Evolutionary conservation across 164 flowering plant species (phyloP).

Genomic region (Liquidambar formosana): DNA sequence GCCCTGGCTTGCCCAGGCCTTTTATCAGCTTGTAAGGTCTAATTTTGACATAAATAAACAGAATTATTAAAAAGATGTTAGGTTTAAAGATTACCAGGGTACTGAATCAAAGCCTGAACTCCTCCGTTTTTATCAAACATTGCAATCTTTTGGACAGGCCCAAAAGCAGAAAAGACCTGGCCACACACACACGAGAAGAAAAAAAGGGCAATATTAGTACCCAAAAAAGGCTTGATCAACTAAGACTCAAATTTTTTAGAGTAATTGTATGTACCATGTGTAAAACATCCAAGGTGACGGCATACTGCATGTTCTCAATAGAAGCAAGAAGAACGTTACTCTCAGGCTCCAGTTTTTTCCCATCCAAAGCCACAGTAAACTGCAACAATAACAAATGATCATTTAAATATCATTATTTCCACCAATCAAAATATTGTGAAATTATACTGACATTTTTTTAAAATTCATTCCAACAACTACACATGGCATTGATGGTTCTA

Average conservation of each 20-base stretch:
- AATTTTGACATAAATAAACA: neutral
- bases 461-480: too few species aligned
- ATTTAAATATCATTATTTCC: too few species aligned
- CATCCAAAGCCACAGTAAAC: conserved; percentile 67
- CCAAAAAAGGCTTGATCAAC: neutral
- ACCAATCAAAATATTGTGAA: too few species aligned
- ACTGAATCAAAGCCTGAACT: conserved; percentile 88
- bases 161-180: conserved; percentile 94
- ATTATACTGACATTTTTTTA: too few species aligned
- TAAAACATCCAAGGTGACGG: conserved; percentile 82
- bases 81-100: conserved; percentile 53
- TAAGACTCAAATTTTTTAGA: neutral
- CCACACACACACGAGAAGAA: neutral
- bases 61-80: neutral
- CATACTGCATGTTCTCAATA: conserved; percentile 97
- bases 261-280: conserved; percentile 59
- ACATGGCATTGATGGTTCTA: too few species aligned
- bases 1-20: too few species aligned
- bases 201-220: neutral
- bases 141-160: conserved; percentile 89
- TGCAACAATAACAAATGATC: conserved; percentile 28
- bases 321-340: conserved; percentile 97
- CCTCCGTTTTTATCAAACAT: conserved; percentile 99
- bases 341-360: conserved; percentile 79
- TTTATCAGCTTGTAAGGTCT: too few species aligned